These are phyloP conservation scores for Murraya koenigii DNA, from an alignment of 345 rosid species.

Conservation along the genomic window DNA sequence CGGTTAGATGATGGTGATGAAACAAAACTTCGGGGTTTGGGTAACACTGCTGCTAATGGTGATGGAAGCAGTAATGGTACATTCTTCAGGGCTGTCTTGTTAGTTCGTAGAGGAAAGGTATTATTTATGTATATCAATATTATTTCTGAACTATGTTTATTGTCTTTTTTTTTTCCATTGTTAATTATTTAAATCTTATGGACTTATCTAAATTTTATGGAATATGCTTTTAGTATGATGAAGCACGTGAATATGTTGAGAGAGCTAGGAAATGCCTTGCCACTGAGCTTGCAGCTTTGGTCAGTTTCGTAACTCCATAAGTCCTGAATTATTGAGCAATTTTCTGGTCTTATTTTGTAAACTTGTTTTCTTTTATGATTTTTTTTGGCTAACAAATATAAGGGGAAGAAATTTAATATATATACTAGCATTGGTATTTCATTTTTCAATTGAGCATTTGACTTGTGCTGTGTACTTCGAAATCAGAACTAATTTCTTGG, in stretches of 20 bases:
- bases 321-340: not conserved
- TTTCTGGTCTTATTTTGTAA: not conserved
- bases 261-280: slow-evolving; percentile 96
- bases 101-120: slow-evolving; percentile 84
- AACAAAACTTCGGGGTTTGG: slow-evolving; percentile 73
- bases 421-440: not conserved
- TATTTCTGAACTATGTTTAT: not conserved
- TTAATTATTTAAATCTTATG: not conserved
- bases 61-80: slow-evolving; percentile 97
- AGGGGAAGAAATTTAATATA: not conserved
- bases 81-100: slow-evolving; percentile 90
- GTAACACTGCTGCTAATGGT: slow-evolving; percentile 80
- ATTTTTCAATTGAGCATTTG: not conserved
- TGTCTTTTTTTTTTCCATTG: not conserved
- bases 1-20: slow-evolving; percentile 97
- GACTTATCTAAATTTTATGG: slow-evolving; percentile 4
- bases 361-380: not conserved
- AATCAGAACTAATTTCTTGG: not conserved
- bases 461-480: not conserved
- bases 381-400: not conserved
- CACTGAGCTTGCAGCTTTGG: slow-evolving; percentile 99
- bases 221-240: slow-evolving; percentile 61
- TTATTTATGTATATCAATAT: not conserved
- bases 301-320: slow-evolving; percentile 32
- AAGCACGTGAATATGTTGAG: slow-evolving; percentile 92